phyloP scores from a whole-genome alignment of 1,284 basidiomycete genomes.

The Ceratobasidium sp. region DNA sequence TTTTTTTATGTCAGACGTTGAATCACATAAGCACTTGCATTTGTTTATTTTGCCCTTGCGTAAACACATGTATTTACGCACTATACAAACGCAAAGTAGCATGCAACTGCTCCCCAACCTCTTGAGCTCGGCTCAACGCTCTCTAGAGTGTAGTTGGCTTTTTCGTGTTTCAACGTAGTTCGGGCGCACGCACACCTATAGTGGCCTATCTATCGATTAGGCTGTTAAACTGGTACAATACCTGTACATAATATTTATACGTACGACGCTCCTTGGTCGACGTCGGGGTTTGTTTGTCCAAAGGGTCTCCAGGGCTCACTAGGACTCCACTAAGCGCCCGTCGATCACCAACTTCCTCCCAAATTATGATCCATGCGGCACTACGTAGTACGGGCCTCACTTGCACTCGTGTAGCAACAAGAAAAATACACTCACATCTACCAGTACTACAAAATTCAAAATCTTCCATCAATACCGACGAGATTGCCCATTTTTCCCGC shows the following conservation, averaged over 20 bases:
- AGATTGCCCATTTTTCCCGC: constrained; percentile 92
- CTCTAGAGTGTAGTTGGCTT: too few relatives aligned
- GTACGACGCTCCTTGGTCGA: background rate
- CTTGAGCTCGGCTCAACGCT: too few relatives aligned
- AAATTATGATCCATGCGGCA: constrained; percentile 9
- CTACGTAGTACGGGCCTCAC: background rate
- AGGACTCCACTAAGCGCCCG: constrained; percentile 10
- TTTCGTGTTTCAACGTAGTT: too few relatives aligned
- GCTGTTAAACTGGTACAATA: too few relatives aligned
- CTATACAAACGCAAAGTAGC: too few relatives aligned
- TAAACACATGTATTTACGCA: too few relatives aligned
- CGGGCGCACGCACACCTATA: too few relatives aligned
- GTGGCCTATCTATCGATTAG: too few relatives aligned
- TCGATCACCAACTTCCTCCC: constrained; percentile 11
- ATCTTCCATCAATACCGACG: constrained; percentile 73
- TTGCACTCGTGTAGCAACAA: background rate
- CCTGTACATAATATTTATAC: too few relatives aligned
- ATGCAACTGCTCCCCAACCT: too few relatives aligned
- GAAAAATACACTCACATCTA: constrained; percentile 1
- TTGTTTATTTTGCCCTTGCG: too few relatives aligned
- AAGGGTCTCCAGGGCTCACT: background rate
- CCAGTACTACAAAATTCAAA: background rate
- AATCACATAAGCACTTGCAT: too few relatives aligned
- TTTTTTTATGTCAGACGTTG: background rate
- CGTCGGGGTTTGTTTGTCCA: constrained; percentile 24